Evolutionary conservation across 2,329 filamentous ascomycete genomes (phyloP), one percentile per base, ranked within the genome.

Genomic region (Beauveria rudraprayagi): DNA sequence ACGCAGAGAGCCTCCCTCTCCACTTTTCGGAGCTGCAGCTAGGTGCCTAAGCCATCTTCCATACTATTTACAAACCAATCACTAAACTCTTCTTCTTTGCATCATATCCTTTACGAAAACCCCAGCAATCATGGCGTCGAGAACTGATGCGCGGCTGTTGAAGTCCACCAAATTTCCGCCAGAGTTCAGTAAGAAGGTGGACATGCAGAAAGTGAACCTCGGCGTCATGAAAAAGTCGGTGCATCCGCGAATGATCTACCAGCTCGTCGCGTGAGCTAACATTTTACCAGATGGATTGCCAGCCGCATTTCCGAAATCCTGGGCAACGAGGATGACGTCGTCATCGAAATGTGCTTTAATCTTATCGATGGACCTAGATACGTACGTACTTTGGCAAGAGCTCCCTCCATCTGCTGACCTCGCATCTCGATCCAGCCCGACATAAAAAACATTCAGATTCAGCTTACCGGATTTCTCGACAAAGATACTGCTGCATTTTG

Each of bases 161-260:
- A 90, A 88, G 81, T 87, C 88, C 74, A 97, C 92, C 61, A 97
- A 95, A 71, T 97, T 97, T 66, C 94, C 94, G 51, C 83, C 88
- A 8, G 92, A 97, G 71, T 99, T 97, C 77, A 93, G 84, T 71
- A 87, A 90, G 72, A 97, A 97, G 79, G 94, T 99, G 66, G 92
- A 99, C 78, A 96, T 95, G 85, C 85, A 87, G 68, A 97, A 97
- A 78, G 92, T 99, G 75, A 97, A 99, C 72, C 81, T 96, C 56
- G 91, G 96, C 74, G 90, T 99, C 61, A 96, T 99, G 86, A 97
- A 97, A 82, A 96, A 94, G 90, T 95, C 72, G 70, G 87, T 76
- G 63, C 43, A 57, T 34, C 28, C n/a, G 16, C n/a, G 43, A 41
- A 16, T 40, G 46, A 46, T 19, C 19, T 11, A 56, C 11, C 37